Percentiles rank a stretch among this genome's conserved stretches.
Conservation (phyloP, 2,329 filamentous ascomycete species). For the Acrocalymma vagum region DNA sequence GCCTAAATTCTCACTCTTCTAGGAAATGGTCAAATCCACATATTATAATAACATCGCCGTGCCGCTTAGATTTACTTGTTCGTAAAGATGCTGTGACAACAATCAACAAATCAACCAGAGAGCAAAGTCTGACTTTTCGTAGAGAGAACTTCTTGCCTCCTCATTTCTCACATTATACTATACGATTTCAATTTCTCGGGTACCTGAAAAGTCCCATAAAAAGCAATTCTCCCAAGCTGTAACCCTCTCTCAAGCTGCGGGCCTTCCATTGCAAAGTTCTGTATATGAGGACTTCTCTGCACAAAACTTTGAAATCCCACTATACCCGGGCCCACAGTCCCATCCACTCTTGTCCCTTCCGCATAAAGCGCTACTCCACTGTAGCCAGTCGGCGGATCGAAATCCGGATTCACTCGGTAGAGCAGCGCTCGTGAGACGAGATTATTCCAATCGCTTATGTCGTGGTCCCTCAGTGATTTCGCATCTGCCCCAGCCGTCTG, state of each 20-base stretch:
- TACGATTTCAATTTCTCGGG: constrained; percentile 13
- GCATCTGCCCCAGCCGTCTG: constrained; percentile 8
- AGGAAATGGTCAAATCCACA: too few relatives aligned
- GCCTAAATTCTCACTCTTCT: too few relatives aligned
- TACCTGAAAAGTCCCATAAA: constrained; percentile 20
- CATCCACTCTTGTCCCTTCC: constrained; percentile 18
- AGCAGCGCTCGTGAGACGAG: constrained; percentile 12
- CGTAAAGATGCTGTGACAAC: too few relatives aligned
- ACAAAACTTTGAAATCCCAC: constrained; percentile 21
- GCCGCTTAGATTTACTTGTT: too few relatives aligned
- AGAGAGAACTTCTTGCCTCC: too few relatives aligned
- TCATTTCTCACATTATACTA: constrained; percentile 11
- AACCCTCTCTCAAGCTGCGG: constrained; percentile 12
- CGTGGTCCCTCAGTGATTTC: constrained; percentile 8
- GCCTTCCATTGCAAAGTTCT: constrained; percentile 21
- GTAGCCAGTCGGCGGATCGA: constrained; percentile 19
- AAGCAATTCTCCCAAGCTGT: constrained; percentile 16
- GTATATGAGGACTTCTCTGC: constrained; percentile 14
- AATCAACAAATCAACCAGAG: too few relatives aligned
- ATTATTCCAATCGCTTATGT: constrained; percentile 8
- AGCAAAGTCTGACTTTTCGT: too few relatives aligned
- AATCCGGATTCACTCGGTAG: constrained; percentile 16
- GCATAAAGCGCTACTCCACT: constrained; percentile 19
- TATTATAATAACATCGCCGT: too few relatives aligned
- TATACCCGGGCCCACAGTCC: constrained; percentile 10